Base-by-base conservation (phyloP, 352 stramenopile genomes). In the Peronospora belbahrii region DNA sequence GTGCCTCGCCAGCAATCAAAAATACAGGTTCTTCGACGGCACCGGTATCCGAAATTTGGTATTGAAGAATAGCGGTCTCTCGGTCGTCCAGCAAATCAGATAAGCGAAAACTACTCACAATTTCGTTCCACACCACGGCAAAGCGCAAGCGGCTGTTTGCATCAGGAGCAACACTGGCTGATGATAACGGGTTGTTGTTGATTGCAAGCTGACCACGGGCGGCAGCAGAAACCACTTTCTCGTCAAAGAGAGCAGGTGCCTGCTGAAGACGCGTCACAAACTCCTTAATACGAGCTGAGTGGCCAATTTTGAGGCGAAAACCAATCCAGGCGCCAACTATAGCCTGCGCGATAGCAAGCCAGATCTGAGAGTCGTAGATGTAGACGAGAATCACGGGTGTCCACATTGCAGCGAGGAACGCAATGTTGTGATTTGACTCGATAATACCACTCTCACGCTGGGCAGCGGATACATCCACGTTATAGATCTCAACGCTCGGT, bases 401-500 rank as follows among this genome's bases (percentile, higher is more conserved):
- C 83, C 80, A 94, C 59, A 94, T 88, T 6, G 81, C 70, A 3
- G 65, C 50, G 15, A 94, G 47, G 43, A 88, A 94, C 14, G 77
- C 73, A 39, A 92, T 66, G 56, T 94, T 94, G 60, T 94, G 77
- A 6, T 85, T 42, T 15, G 73, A 83, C 41, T 86, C 65, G 25
- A 88, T 65, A 14, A 88, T 65, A 0, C 66, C 68, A 50, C 86
- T 78, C 17, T 61, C 55, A 1, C 71, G 52, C 42, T 74, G 58
- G 1, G 39, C 32, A 11, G 60, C 39, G 5, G 77, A 70, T 14
- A 83, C 37, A 36, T 80, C 62, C 33, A 92, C 82, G 37, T 67
- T 84, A 33, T 87, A 97, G 35, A 98, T 88, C 66, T 98, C 73
- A 42, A 98, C 76, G 4, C 89, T 96, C n/a, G 95, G 95, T 3